Conservation (phyloP, 2,329 filamentous ascomycete genomes). For the Aspergillus sp. region DNA sequence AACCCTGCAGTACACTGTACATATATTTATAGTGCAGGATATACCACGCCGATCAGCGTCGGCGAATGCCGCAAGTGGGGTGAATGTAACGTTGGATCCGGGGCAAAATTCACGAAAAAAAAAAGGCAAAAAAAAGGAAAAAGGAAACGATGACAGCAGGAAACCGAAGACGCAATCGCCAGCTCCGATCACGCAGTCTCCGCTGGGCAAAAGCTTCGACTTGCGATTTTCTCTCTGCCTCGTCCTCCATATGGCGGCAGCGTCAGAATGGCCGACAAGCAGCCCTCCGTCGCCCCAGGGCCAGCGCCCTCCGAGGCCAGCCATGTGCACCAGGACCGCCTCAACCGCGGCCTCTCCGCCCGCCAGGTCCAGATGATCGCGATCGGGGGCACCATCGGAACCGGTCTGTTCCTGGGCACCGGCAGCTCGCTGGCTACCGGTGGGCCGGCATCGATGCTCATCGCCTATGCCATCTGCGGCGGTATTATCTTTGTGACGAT, state of each 20-base stretch:
- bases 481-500: slow-evolving; percentile 61
- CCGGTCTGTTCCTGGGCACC: slow-evolving; percentile 63
- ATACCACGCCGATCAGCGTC: too few relatives aligned
- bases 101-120: neutral
- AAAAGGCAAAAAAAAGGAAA: neutral
- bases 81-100: neutral
- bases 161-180: neutral
- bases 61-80: neutral
- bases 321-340: slow-evolving; percentile 36
- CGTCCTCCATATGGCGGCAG: neutral
- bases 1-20: too few relatives aligned
- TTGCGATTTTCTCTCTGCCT: neutral
- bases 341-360: slow-evolving; percentile 57
- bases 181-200: neutral
- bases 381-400: slow-evolving; percentile 49
- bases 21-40: too few relatives aligned
- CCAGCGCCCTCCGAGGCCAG: neutral
- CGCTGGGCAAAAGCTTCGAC: too few relatives aligned
- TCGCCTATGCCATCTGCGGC: slow-evolving; percentile 59
- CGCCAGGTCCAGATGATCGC: slow-evolving; percentile 71
- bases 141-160: neutral
- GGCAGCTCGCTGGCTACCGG: slow-evolving; percentile 61
- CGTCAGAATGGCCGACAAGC: neutral
- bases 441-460: slow-evolving; percentile 59
- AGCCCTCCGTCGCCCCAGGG: neutral